Conservation (phyloP, 805 yeast species). For the Vanderwaltozyma tropicalis region DNA sequence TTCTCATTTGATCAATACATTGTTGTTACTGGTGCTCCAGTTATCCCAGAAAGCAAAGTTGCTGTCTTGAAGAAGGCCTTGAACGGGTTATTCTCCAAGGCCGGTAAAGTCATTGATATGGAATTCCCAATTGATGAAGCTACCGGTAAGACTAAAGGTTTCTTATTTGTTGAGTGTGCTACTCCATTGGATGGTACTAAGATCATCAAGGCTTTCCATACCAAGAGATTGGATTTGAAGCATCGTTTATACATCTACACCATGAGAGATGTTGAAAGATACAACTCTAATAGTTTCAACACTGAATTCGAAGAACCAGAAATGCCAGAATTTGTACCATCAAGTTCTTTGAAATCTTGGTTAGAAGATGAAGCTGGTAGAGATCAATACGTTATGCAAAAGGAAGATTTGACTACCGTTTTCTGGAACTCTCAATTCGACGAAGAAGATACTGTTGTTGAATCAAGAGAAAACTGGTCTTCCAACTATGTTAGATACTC, state of each 20-base stretch:
- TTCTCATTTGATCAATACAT: conserved; percentile 64
- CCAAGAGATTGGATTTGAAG: conserved; percentile 86
- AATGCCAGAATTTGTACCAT: conserved; percentile 58
- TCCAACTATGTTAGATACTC: conserved; percentile 82
- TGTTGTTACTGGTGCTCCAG: conserved; percentile 90
- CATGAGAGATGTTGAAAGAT: conserved; percentile 72
- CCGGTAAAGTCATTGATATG: conserved; percentile 70
- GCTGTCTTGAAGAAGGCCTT: conserved; percentile 78
- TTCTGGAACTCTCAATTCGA: conserved; percentile 73
- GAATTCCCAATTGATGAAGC: conserved; percentile 64
- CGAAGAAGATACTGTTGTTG: conserved; percentile 65
- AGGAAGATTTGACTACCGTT: conserved; percentile 69
- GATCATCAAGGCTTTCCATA: conserved; percentile 72
- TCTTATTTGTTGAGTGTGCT: conserved; percentile 72
- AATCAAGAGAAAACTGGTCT: conserved; percentile 79
- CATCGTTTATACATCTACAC: conserved; percentile 82
- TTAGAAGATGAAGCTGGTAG: conserved; percentile 78
- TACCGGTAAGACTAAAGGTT: conserved; percentile 76
- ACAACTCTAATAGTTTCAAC: conserved; percentile 52
- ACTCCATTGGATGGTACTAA: conserved; percentile 56
- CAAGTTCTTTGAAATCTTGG: conserved; percentile 85
- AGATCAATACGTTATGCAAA: conserved; percentile 80
- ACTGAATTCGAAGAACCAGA: conserved; percentile 62
- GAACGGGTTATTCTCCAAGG: conserved; percentile 64
- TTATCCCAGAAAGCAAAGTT: conserved; percentile 83